Conservation (phyloP, 768 basidiomycete genomes). For the Cantharellus anzutake region DNA sequence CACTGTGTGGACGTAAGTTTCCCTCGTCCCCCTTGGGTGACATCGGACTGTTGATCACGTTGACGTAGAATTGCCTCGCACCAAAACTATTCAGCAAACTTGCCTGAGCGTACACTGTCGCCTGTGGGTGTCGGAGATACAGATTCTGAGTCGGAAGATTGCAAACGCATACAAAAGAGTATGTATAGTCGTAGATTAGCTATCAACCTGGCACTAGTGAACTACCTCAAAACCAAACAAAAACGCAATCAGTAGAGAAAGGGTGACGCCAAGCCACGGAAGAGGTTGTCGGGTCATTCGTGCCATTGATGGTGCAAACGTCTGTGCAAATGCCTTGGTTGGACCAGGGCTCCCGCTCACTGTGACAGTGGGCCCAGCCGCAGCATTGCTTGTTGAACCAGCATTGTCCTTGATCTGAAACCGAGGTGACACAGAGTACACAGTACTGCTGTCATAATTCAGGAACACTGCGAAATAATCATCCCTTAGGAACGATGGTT, state of each 20-base stretch:
- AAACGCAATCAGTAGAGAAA: no score
- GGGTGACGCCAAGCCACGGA: no score
- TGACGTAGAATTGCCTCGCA: constrained; percentile 31
- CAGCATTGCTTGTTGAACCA: not conserved
- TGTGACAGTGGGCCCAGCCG: not conserved
- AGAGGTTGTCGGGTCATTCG: no score
- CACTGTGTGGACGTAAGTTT: constrained; percentile 72
- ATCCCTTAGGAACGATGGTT: not conserved
- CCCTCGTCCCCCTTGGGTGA: not conserved
- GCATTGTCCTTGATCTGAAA: not conserved
- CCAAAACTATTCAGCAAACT: constrained; percentile 75
- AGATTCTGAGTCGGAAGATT: not conserved
- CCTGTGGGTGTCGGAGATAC: not conserved
- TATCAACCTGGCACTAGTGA: no score
- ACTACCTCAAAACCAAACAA: no score
- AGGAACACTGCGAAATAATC: not conserved
- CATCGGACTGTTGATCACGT: constrained; percentile 1
- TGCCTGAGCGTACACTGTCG: not conserved
- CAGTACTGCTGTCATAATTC: not conserved
- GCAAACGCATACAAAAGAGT: not conserved
- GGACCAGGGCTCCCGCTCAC: not conserved
- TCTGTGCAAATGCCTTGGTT: not conserved
- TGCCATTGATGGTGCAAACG: not conserved
- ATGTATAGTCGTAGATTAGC: not conserved
- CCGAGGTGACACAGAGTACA: not conserved